Conservation (phyloP, 148 eudicot species). For the Limonium bicolor region DNA sequence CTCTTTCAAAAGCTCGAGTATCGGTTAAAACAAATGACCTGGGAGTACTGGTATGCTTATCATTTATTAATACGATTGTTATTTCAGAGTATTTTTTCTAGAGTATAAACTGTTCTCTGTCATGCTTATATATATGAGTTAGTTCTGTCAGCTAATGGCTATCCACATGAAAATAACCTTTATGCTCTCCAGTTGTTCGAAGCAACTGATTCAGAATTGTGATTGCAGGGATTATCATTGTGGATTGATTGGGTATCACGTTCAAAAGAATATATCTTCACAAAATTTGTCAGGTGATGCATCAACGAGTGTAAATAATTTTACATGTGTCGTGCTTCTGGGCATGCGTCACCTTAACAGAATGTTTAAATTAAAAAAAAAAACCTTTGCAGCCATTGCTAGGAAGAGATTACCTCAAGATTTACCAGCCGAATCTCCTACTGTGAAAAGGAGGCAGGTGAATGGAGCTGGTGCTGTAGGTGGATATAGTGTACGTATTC, state of each 20-base stretch:
- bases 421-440: too few species aligned
- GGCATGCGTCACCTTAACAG: constrained; percentile 11
- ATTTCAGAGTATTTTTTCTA: constrained; percentile 3
- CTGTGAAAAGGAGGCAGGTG: background rate
- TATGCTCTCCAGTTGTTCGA: background rate
- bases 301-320: constrained; percentile 7
- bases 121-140: background rate
- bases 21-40: constrained; percentile 76
- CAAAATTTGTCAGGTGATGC: constrained; percentile 14
- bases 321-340: constrained; percentile 12
- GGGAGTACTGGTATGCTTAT: constrained; percentile 67
- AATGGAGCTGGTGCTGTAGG: constrained; percentile 6
- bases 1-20: constrained; percentile 69
- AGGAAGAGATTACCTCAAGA: too few species aligned
- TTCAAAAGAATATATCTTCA: constrained; percentile 19
- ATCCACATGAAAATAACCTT: background rate
- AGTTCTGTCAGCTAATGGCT: background rate
- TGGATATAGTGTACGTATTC: constrained; percentile 9
- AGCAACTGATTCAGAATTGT: background rate
- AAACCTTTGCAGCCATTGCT: too few species aligned
- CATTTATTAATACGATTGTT: background rate
- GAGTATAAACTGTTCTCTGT: too few species aligned
- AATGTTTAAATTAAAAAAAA: background rate
- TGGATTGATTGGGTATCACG: constrained; percentile 63
- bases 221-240: constrained; percentile 72